Evolutionary conservation across 2,329 filamentous ascomycete genomes (phyloP), one percentile per base, ranked within the genome.

Genomic region (Pseudogymnoascus sp.): DNA sequence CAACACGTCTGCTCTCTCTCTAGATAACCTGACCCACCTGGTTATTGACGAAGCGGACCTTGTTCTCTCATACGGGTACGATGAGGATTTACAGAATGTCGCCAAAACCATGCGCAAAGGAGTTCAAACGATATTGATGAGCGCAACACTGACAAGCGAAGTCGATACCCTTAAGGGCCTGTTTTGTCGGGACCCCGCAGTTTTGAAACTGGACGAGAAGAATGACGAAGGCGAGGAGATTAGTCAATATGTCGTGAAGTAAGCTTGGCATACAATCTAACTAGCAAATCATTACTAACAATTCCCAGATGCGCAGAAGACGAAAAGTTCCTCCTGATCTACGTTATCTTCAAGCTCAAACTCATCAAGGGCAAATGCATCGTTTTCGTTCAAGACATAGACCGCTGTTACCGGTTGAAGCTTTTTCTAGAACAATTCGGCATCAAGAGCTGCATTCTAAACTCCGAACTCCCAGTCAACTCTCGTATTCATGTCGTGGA

Each of bases 381-480:
- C 60, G 84, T 91, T 56, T 92, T 92, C 68, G 92, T 96, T 6
- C 88, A 86, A 28, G 91, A 96, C 68, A 89, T 96, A 62, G 93
- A 97, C 76, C 79, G 88, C 67, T 96, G 90, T 70, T 99, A 99
- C 76, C 85, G 95, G 37, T 78, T 99, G 24, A 97, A 97, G 77
- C 82, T 99, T 6, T 99, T 95, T 73, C 84, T 99, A 61, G 95
- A 99, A 76, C 95, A 99, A 73, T 99, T 99, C 72, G 93, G 92
- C 56, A 93, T 97, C 72, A 89, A 91, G 73, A 93, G 90, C 71
- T 96, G 91, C 75, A 90, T 97, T 28, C 79, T 99, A 41, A 99
- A 99, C 77, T 95, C 91, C 0, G 93, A 99, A 73, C 78, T 99
- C 37, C 95, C 95, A 0, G 88, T 98, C 68, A 97, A 97, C 72